A percentile compares a stretch with the other conserved stretches of the same genome.
Evolutionary conservation across 78 protist species (phyloP).

Genomic region (Neovahlkampfia damariscottae): DNA sequence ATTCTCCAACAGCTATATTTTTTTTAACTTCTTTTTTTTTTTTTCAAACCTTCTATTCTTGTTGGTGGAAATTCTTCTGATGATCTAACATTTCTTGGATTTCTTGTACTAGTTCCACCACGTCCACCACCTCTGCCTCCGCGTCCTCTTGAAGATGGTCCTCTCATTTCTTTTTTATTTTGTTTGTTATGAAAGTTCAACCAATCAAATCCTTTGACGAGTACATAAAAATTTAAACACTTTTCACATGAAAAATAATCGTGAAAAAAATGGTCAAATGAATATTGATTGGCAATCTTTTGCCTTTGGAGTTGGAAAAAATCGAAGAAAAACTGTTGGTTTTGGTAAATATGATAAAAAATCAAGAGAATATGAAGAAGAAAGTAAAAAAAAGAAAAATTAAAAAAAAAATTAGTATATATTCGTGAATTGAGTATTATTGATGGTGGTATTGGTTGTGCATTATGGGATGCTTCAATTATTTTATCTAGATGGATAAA

Average conservation of each 20-base stretch:
- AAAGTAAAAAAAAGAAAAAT: not conserved
- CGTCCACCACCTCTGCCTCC: slow-evolving; percentile 1
- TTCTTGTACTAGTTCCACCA: not conserved
- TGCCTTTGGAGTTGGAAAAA: slow-evolving; percentile 63
- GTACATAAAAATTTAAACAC: not conserved
- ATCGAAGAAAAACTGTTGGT: slow-evolving; percentile 59
- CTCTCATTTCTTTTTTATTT: not conserved
- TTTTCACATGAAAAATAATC: slow-evolving; percentile 40
- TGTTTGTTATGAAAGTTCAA: not conserved
- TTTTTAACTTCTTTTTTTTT: not conserved
- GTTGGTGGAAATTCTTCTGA: too few species aligned
- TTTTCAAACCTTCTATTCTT: not conserved
- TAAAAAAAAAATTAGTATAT: slow-evolving; percentile 5
- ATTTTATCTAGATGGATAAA: slow-evolving; percentile 57
- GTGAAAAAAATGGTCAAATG: slow-evolving; percentile 46
- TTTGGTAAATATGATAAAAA: slow-evolving; percentile 65
- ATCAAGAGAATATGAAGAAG: slow-evolving; percentile 42
- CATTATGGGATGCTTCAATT: slow-evolving; percentile 77
- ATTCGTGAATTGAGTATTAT: slow-evolving; percentile 64
- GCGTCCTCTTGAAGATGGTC: not conserved
- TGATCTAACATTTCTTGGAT: not conserved
- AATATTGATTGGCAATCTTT: slow-evolving; percentile 60
- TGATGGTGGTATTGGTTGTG: slow-evolving; percentile 70
- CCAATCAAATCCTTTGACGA: not conserved
- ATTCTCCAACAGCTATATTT: not conserved